Evolutionary conservation across 2,329 filamentous ascomycete genomes (phyloP).

Genomic region (Colletotrichum horii): DNA sequence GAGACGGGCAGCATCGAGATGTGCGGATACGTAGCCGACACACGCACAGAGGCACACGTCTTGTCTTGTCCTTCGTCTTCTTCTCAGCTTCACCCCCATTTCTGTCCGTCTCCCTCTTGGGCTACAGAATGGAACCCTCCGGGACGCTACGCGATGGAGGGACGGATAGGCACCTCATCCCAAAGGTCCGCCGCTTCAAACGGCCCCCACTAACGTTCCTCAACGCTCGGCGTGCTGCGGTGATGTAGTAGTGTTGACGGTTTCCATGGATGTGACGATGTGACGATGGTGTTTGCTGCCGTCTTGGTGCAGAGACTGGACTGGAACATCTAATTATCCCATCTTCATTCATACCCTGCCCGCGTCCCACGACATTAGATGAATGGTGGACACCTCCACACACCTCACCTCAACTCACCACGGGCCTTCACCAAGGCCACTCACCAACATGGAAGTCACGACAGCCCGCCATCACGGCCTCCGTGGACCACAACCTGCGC

Average conservation of each 20-base stretch:
- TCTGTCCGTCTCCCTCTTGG: not conserved
- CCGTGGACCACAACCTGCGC: not conserved
- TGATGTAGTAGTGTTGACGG: not conserved
- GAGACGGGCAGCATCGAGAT: not conserved
- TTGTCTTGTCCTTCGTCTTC: not conserved
- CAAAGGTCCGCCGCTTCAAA: conserved; percentile 4
- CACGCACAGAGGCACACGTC: not conserved
- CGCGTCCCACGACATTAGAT: not conserved
- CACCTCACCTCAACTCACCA: not conserved
- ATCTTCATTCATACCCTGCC: not conserved
- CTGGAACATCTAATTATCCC: not conserved
- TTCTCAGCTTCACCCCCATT: not conserved
- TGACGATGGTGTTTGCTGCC: not conserved
- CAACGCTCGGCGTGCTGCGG: not conserved
- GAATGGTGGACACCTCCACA: not conserved
- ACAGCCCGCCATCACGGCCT: not conserved
- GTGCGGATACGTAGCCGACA: not conserved
- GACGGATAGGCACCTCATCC: conserved; percentile 9
- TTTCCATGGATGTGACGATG: not conserved
- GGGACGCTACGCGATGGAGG: conserved; percentile 14
- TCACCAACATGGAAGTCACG: not conserved
- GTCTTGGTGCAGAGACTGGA: not conserved
- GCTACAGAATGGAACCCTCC: not conserved
- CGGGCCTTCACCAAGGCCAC: not conserved
- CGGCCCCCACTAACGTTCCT: not conserved